Base-by-base conservation (phyloP, 1,284 basidiomycete genomes). In the Abortiporus biennis region DNA sequence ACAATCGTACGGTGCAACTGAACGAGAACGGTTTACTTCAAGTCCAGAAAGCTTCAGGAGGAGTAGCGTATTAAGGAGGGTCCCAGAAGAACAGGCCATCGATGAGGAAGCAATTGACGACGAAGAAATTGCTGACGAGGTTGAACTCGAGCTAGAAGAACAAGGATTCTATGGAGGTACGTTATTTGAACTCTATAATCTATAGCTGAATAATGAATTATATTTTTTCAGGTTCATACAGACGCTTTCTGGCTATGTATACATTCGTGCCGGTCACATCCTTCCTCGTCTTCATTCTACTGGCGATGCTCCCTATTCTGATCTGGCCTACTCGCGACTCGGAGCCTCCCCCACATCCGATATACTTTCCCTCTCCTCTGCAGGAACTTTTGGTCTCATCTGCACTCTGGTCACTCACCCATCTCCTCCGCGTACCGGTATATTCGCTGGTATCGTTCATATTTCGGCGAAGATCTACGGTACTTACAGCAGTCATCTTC, bases 331-430 rank as follows among this genome's bases (percentile, higher is more conserved):
- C 58, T 4, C 57, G 50, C 5, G 47, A 47, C 31, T 46, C 54
- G 12, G 49, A 54, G 12, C 62, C 67, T 4, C 68, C 65, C 4
- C 61, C 66, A 6, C 69, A 73, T 44, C 57, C 67, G 4, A 62
- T 67, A 2, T 66, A 67, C 54, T 66, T 82, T 47, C 76, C 74
- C 2, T 74, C 69, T 27, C 80, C 83, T 1, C 50, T 81, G 20
- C 74, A 76, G 3, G 79, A 85, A 56, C 48, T 82, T 21, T 54
- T 83, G 37, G 58, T 74, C 34, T 71, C 81, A 0, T 64, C 66
- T n/a, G 67, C 77, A 2, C 64, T 84, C 33, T 87, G 78, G 68
- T 66, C 73, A 16, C 61, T 85, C 15, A 64, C 74, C 1, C 71
- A 85, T 57, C 65, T 74, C 33, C 65, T 84, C 19, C 71, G 76